Conservation (phyloP, 2,329 filamentous ascomycete genomes). For the Ophiosphaerella korrae region DNA sequence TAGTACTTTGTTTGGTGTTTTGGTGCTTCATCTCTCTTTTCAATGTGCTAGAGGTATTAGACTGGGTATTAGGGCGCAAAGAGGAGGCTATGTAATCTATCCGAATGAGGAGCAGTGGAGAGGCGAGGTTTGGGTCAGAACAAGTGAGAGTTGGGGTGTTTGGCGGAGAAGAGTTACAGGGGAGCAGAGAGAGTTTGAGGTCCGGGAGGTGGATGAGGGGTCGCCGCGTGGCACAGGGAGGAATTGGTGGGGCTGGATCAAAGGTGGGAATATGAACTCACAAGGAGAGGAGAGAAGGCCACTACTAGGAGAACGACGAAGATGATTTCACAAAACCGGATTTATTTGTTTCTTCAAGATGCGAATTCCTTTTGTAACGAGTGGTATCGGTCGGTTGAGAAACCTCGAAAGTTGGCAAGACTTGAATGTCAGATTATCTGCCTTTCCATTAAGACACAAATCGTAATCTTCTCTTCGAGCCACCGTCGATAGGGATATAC, state of each 20-base stretch:
- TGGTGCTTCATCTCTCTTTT: slow-evolving; percentile 40
- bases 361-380: too few relatives aligned
- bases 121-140: slow-evolving; percentile 39
- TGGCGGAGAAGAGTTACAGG: slow-evolving; percentile 37
- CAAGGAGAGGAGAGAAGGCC: slow-evolving; percentile 24
- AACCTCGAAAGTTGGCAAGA: too few relatives aligned
- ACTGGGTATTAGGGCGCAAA: slow-evolving; percentile 19
- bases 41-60: slow-evolving; percentile 19
- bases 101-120: slow-evolving; percentile 27
- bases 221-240: slow-evolving; percentile 25
- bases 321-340: background rate
- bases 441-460: too few relatives aligned
- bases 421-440: too few relatives aligned
- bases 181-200: slow-evolving; percentile 27
- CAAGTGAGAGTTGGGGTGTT: slow-evolving; percentile 28
- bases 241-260: slow-evolving; percentile 24
- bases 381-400: too few relatives aligned
- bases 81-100: slow-evolving; percentile 35
- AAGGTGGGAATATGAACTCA: slow-evolving; percentile 2
- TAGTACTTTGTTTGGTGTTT: slow-evolving; percentile 47
- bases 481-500: slow-evolving; percentile 8
- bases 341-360: background rate
- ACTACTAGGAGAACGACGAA: slow-evolving; percentile 17
- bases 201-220: slow-evolving; percentile 34
- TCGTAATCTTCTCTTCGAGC: background rate